Evolutionary conservation across 768 basidiomycete species (phyloP), one percentile per base, ranked within the genome.

Genomic region (Peribolospora kevripleyi): DNA sequence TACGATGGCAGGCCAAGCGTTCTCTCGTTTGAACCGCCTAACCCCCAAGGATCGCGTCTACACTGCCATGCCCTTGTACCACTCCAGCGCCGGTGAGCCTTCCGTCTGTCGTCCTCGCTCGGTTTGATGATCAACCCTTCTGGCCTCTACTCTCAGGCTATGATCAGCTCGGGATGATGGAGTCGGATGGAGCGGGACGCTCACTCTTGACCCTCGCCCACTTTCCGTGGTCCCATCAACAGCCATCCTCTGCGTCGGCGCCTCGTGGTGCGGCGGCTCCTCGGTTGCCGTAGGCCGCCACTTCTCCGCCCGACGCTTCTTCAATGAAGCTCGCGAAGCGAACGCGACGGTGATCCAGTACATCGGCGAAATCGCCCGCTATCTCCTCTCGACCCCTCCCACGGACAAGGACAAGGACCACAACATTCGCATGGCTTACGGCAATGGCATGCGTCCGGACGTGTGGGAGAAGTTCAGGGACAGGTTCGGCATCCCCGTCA

Each of bases 41-140:
- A 42, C 37, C 51, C 9, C n/a, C 14, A 47, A 54, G 3, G 40
- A 42, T 10, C 48, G 60, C 6, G 57, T 61, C 60, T 61, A 57
- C 51, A 61, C 58, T 7, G 53, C 56, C 4, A 59, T 61, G 57
- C 60, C 60, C 5, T 52, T 61, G 46, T 60, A 60, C 40, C 59
- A 60, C 43, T 53, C 54, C 38, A 57, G 25, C 59, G 3, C 46
- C n/a, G 49, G 59, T 59, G 5, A 13, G 59, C 37, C 41, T 2
- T 5, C 14, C 10, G 39, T n/a, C 6, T 5, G n/a, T 43, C 14
- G 5, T 40, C 4, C 46, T 10, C n/a, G 5, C 52, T 7, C 48
- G 11, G n/a, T 3, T 14, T 40, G 41, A 14, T 43, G 5, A 49
- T n/a, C 25, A 6, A 6, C 8, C 49, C 46, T 40, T 42, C 9